Evolutionary conservation across 805 yeast species (phyloP).

Genomic region (Komagataella populi): DNA sequence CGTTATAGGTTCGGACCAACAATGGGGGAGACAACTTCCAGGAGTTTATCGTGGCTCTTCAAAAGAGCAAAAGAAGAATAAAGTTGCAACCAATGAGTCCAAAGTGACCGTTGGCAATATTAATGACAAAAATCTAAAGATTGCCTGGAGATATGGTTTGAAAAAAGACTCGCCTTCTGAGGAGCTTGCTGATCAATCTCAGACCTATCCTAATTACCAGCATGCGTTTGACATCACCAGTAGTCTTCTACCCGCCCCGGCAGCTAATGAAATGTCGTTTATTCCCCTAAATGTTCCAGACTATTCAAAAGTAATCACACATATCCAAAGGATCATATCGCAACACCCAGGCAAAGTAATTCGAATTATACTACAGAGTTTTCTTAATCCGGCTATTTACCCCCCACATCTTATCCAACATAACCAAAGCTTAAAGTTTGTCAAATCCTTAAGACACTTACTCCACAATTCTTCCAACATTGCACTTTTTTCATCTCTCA

Average conservation of each 20-base stretch:
- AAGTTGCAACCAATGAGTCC: conserved; percentile 40
- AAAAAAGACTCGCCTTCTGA: conserved; percentile 21
- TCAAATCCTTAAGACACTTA: conserved; percentile 44
- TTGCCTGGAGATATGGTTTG: conserved; percentile 88
- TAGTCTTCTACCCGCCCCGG: conserved; percentile 53
- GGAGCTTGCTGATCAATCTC: conserved; percentile 13
- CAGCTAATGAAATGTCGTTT: conserved; percentile 43
- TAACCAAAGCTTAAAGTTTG: conserved; percentile 35
- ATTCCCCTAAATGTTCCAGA: conserved; percentile 23
- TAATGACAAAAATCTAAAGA: conserved; percentile 41
- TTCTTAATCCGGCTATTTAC: conserved; percentile 69
- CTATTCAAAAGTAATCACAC: conserved; percentile 17
- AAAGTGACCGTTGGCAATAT: conserved; percentile 59
- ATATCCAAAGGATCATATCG: conserved; percentile 29
- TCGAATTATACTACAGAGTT: conserved; percentile 61
- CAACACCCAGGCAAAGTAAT: conserved; percentile 33
- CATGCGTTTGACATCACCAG: conserved; percentile 70
- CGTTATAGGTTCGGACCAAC: conserved; percentile 42
- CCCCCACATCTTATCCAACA: conserved; percentile 33
- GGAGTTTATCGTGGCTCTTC: conserved; percentile 61
- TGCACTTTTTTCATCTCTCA: conserved; percentile 39
- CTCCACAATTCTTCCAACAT: conserved; percentile 25
- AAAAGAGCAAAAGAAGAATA: conserved; percentile 50
- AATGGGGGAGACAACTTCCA: conserved; percentile 62
- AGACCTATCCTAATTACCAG: conserved; percentile 37